These are phyloP conservation scores for Orbilia brochopaga DNA, from an alignment of 2,329 filamentous ascomycete species.

Conservation along the genomic window DNA sequence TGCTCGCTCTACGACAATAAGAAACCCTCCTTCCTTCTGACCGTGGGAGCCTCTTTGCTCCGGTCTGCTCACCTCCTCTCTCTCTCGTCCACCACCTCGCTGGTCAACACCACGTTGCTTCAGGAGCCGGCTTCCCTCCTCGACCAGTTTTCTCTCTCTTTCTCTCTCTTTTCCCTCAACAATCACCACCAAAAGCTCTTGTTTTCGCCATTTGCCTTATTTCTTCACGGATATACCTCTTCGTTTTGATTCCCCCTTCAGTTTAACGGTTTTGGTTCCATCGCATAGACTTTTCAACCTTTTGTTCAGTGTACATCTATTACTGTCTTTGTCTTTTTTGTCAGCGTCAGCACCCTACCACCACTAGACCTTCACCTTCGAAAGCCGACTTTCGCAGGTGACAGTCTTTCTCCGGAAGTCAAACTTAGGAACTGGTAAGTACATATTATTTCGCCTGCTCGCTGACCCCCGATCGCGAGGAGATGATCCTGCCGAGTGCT, in stretches of 20 bases:
- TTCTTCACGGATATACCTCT: constrained; percentile 45
- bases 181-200: constrained; percentile 51
- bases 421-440: constrained; percentile 51
- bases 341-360: constrained; percentile 15
- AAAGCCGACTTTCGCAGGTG: constrained; percentile 39
- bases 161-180: constrained; percentile 5
- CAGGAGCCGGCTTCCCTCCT: constrained; percentile 47
- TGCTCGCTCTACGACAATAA: constrained; percentile 40
- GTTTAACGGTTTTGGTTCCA: constrained; percentile 38
- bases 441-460: constrained; percentile 10
- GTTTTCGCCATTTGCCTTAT: constrained; percentile 12
- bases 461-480: constrained; percentile 7
- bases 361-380: constrained; percentile 20
- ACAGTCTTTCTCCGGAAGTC: constrained; percentile 26
- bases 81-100: constrained; percentile 17
- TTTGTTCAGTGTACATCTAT: constrained; percentile 18
- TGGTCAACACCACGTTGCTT: constrained; percentile 38
- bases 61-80: constrained; percentile 41
- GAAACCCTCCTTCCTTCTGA: constrained; percentile 30
- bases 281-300: constrained; percentile 36
- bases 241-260: constrained; percentile 24
- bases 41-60: constrained; percentile 43
- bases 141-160: constrained; percentile 22
- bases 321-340: constrained; percentile 14
- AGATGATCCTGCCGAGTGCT: constrained; percentile 28